Evolutionary conservation across 129 eudicot species (phyloP).

Genomic region (Artemisia argyi): DNA sequence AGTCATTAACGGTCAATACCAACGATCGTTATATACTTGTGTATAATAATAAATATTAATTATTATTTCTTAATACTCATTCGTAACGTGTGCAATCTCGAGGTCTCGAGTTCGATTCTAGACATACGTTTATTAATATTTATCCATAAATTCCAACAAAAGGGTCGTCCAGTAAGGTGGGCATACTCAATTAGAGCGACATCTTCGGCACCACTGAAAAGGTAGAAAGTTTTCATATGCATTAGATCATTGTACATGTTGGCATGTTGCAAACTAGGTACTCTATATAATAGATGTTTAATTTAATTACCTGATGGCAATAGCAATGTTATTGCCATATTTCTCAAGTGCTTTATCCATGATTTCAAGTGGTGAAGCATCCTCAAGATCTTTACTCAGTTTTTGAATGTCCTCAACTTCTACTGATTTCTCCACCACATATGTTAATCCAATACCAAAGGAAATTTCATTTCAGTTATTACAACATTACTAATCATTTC

Average conservation of each 20-base stretch:
- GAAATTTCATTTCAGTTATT: constrained; percentile 18
- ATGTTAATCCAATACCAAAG: constrained; percentile 33
- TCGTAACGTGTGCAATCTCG: too few relatives aligned
- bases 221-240: not conserved
- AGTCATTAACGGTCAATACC: too few relatives aligned
- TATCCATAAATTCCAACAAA: too few relatives aligned
- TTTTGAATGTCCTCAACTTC: constrained; percentile 61
- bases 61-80: too few relatives aligned
- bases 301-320: constrained; percentile 70
- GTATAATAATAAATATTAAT: too few relatives aligned
- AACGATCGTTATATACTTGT: too few relatives aligned
- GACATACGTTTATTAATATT: too few relatives aligned
- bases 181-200: constrained; percentile 93
- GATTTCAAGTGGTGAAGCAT: constrained; percentile 84
- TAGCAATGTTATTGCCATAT: constrained; percentile 81
- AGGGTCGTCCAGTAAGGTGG: constrained; percentile 84
- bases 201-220: constrained; percentile 90
- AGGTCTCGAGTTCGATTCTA: too few relatives aligned
- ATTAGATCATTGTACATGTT: not conserved
- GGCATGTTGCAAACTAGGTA: not conserved
- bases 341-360: constrained; percentile 82
- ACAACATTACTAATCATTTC: not conserved
- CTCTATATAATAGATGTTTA: constrained; percentile 2
- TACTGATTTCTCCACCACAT: constrained; percentile 41
- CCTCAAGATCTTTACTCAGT: constrained; percentile 65